Evolutionary conservation across 2,329 filamentous ascomycete species (phyloP).

Genomic region (Microdochium bolleyi): DNA sequence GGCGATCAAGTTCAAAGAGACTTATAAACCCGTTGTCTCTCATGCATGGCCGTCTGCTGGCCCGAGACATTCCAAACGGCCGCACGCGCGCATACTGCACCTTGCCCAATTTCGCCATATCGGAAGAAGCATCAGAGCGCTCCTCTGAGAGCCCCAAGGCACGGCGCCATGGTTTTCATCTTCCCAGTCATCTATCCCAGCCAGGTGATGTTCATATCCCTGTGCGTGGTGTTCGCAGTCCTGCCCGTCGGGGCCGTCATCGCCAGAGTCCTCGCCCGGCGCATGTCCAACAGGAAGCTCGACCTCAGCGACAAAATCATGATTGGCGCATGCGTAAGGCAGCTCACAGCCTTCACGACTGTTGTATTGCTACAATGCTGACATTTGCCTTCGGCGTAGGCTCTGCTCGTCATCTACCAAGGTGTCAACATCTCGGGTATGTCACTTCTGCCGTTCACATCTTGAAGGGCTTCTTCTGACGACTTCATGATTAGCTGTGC

Average conservation of each 20-base stretch:
- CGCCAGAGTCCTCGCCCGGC: constrained; percentile 13
- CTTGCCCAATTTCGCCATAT: background rate
- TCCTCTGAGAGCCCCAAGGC: background rate
- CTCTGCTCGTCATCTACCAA: constrained; percentile 8
- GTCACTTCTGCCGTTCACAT: background rate
- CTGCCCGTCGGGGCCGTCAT: constrained; percentile 9
- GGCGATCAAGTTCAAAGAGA: too few species aligned
- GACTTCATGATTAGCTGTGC: constrained; percentile 7
- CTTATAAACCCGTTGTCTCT: too few species aligned
- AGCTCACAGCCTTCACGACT: background rate
- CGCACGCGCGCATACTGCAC: background rate
- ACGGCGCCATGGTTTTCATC: constrained; percentile 22
- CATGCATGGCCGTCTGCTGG: background rate
- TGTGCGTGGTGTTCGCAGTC: constrained; percentile 11
- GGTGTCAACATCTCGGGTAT: constrained; percentile 10
- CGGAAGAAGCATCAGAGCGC: background rate
- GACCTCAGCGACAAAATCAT: constrained; percentile 16
- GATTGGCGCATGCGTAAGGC: constrained; percentile 12
- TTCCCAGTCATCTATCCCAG: constrained; percentile 12
- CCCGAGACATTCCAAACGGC: background rate
- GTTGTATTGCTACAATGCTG: background rate
- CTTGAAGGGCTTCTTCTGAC: background rate
- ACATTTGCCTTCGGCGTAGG: constrained; percentile 1
- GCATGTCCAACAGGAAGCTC: constrained; percentile 10
- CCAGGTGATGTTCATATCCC: constrained; percentile 10